phyloP scores from a whole-genome alignment of 2,329 filamentous ascomycete genomes.

The Pyricularia grisea region DNA sequence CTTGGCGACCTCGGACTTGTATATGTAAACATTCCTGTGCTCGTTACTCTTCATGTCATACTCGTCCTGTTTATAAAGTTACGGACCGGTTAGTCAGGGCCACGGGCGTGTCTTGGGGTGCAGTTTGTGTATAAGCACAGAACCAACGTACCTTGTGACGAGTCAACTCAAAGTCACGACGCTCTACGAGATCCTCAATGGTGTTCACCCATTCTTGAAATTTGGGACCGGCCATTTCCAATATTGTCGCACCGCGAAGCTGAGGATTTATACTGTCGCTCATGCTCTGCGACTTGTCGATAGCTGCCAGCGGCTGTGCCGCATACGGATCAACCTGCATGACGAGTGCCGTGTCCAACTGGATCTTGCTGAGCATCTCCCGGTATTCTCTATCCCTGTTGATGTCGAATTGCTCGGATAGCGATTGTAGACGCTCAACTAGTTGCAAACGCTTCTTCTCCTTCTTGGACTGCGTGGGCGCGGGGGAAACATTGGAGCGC shows the following conservation, averaged over 20 bases:
- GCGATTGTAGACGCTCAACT: conserved; percentile 65
- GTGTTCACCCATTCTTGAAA: conserved; percentile 81
- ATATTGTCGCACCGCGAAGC: conserved; percentile 41
- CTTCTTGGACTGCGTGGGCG: conserved; percentile 60
- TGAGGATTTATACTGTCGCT: conserved; percentile 25
- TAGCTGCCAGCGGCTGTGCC: conserved; percentile 29
- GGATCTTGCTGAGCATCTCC: conserved; percentile 83
- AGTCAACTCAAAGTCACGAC: conserved; percentile 74
- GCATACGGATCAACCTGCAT: conserved; percentile 76
- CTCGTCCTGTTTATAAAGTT: conserved; percentile 38
- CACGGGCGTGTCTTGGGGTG: not conserved
- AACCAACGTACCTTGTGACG: conserved; percentile 61
- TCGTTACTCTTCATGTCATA: conserved; percentile 53
- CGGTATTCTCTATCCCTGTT: conserved; percentile 80
- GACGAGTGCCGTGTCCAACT: conserved; percentile 80
- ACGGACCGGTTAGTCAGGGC: not conserved
- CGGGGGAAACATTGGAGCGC: conserved; percentile 18
- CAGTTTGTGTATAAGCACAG: not conserved
- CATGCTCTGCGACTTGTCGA: conserved; percentile 30
- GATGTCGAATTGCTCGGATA: conserved; percentile 68
- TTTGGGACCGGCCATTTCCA: conserved; percentile 71
- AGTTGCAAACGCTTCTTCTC: conserved; percentile 83
- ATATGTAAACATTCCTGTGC: conserved; percentile 48
- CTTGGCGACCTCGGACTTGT: conserved; percentile 53
- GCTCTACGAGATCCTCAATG: conserved; percentile 80